Percentiles rank a stretch among this genome's conserved stretches.
Conservation (phyloP, 169 alveolate species). For the Cystoisospora suis region DNA sequence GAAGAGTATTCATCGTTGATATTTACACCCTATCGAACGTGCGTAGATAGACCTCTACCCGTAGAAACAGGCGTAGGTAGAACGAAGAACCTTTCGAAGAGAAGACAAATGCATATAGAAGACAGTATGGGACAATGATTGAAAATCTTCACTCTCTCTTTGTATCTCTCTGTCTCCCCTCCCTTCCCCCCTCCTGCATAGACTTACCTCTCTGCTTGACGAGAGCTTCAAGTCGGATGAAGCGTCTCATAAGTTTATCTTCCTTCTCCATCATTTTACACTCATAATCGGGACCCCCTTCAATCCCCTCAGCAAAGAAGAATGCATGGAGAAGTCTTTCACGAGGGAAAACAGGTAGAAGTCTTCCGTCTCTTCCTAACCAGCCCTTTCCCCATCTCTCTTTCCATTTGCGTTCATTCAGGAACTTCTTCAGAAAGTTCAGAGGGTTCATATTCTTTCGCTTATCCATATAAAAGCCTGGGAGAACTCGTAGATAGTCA, state of each 20-base stretch:
- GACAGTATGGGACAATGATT: too few relatives aligned
- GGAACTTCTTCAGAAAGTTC: neutral
- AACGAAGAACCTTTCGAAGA: too few relatives aligned
- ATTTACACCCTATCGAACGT: too few relatives aligned
- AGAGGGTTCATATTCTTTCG: too few relatives aligned
- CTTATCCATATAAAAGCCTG: neutral
- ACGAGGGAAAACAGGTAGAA: neutral
- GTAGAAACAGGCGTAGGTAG: too few relatives aligned
- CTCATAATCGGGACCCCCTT: conserved; percentile 28
- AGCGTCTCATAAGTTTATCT: neutral
- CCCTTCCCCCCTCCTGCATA: neutral
- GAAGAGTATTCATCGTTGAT: too few relatives aligned
- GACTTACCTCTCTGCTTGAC: neutral
- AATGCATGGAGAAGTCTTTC: neutral
- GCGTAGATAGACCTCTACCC: too few relatives aligned
- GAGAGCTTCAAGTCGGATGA: neutral
- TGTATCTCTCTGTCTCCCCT: neutral
- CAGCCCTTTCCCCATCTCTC: conserved; percentile 7
- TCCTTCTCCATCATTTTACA: neutral
- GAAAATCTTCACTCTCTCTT: too few relatives aligned
- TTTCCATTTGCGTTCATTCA: neutral
- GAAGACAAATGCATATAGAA: too few relatives aligned
- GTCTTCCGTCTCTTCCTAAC: neutral
- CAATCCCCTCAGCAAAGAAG: neutral
- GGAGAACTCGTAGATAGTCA: neutral